Base-by-base conservation (phyloP, 331 rosid species). In the Rosa hybrid region DNA sequence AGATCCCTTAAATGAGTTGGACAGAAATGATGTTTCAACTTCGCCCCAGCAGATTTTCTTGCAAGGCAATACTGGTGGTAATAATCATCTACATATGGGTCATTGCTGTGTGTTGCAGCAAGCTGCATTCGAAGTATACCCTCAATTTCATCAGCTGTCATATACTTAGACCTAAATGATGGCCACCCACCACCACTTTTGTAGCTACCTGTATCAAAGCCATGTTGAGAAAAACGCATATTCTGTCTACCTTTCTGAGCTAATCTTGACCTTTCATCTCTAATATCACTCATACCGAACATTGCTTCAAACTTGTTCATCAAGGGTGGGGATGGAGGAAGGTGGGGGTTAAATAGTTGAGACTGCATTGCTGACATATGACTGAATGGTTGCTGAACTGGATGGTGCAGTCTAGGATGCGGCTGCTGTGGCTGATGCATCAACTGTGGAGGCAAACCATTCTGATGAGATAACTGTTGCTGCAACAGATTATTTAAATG, bases 101-200 rank as follows among this genome's bases (percentile, higher is more conserved):
- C 98, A 81, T 94, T 94, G 83, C 98, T 90, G 45, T 94, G 98
- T 3, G 97, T 92, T 59, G 92, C 97, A 13, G 95, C 97, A 78
- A 90, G 98, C 82, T 94, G 98, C 92, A 94, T 91, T 88, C 94
- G 84, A 39, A 91, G 94, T 82, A 94, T 92, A 82, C 90, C 83
- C 83, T 94, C 98, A 71, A 94, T 85, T 82, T 94, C 98, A 83
- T 92, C 97, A 53, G 92, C 79, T 67, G 94, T 81, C 98, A 94
- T 92, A 78, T 91, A 72, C 87, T 92, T 94, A 71, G 97, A 94
- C 80, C 97, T 83, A 68, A 79, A 91, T 76, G 88, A 89, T 12
- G 93, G 87, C 91, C 93, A 92, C 49, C 92, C 87, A 73, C 79
- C 82, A 2, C 89, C 97, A 77, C 82, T 91, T 89, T 79, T 94